Evolutionary conservation across 306 rosid species (phyloP), one percentile per base, ranked within the genome.

Genomic region (Trifolium repens): DNA sequence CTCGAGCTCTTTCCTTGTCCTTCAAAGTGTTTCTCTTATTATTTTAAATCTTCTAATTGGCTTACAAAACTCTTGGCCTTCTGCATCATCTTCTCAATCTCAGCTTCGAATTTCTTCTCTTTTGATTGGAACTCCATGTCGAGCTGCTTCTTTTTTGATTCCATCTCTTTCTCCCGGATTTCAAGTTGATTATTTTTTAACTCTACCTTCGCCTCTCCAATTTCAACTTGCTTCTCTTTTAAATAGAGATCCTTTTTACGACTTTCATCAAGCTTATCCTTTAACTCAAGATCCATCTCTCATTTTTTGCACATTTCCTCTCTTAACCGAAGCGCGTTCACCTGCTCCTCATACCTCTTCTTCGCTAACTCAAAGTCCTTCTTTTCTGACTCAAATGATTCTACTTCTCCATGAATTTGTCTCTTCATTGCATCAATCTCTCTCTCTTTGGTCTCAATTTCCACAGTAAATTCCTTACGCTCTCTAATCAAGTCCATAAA

Each of bases 341-440:
- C 39, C 34, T 2, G 9, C 2, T 27, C 76, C 40, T 78, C 85
- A 32, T 82, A 44, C 16, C 67, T 32, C 2, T 60, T 60, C 5
- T 81, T 82, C 24, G 30, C 69, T 52, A 55, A 52, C 40, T 67
- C 82, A 68, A 78, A 62, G 14, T 82, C 69, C 69, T 4, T 14
- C 60, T 65, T 62, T 72, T 77, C 60, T 30, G 39, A 82, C 47
- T 82, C 68, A 39, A 82, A 59, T 60, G 44, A 39, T 46, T 49
- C 35, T 3, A 19, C 43, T 12, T 65, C 35, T 77, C 35, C 80
- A 8, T 3, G 40, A 52, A 71, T 27, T 30, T 52, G 22, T 15
- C 59, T 61, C 57, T 73, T 32, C n/a, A 16, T n/a, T 30, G 73
- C 62, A 37, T 46, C 7, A 13, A 46, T 4, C 7, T 12, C 16